A percentile compares a stretch with the other conserved stretches of the same genome.
Evolutionary conservation across 805 yeast species (phyloP).

Genomic region (Candida palmyrensis): DNA sequence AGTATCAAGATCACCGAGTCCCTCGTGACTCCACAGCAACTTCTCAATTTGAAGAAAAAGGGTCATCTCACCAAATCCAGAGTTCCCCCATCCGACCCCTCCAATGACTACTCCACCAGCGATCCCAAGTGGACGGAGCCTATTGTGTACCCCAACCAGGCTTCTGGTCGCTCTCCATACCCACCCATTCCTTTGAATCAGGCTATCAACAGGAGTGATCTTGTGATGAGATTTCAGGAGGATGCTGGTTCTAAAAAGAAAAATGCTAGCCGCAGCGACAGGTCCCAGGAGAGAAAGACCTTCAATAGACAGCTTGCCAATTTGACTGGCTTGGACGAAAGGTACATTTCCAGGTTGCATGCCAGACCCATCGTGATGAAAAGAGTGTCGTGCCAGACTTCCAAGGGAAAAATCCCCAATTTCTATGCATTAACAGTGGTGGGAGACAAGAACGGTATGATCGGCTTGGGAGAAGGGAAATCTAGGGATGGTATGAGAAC

Average conservation of each 20-base stretch:
- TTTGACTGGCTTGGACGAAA: constrained; percentile 61
- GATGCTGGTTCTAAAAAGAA: constrained; percentile 7
- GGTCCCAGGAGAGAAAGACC: constrained; percentile 10
- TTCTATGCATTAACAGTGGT: constrained; percentile 83
- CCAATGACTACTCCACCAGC: constrained; percentile 63
- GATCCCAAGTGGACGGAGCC: constrained; percentile 77
- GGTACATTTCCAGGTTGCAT: constrained; percentile 54
- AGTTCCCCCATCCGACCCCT: constrained; percentile 61
- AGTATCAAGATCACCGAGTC: constrained; percentile 80
- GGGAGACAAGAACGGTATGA: constrained; percentile 90
- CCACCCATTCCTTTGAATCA: constrained; percentile 53
- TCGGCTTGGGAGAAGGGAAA: constrained; percentile 94
- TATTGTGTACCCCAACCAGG: constrained; percentile 45
- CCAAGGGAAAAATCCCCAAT: constrained; percentile 83
- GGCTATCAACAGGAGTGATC: constrained; percentile 46
- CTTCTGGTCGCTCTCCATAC: constrained; percentile 47
- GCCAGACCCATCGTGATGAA: constrained; percentile 69
- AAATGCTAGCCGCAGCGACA: constrained; percentile 11
- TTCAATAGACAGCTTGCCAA: constrained; percentile 52
- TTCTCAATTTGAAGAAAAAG: constrained; percentile 31
- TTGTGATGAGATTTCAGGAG: constrained; percentile 29
- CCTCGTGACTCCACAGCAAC: constrained; percentile 60
- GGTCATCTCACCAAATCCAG: constrained; percentile 30
- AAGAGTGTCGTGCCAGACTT: constrained; percentile 85
- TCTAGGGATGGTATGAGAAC: constrained; percentile 70